Evolutionary conservation across 2,329 filamentous ascomycete species (phyloP).

Genomic region (Penicillium brasilianum): DNA sequence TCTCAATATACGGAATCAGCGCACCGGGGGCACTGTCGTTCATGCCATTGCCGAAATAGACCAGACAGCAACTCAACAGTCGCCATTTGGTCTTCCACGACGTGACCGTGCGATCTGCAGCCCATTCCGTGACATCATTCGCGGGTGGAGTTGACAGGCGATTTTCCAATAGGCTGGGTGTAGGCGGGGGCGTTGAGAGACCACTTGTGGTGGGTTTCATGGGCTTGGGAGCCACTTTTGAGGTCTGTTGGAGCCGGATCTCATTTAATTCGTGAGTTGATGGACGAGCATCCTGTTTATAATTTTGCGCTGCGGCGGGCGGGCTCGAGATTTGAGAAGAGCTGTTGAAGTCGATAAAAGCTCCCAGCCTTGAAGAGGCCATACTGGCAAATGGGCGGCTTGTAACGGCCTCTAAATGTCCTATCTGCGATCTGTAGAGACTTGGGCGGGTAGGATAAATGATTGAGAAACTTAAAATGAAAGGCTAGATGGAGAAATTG

Average conservation of each 20-base stretch:
- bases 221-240: conserved; percentile 4
- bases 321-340: conserved; percentile 42
- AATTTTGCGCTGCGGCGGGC: conserved; percentile 42
- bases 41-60: conserved; percentile 72
- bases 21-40: conserved; percentile 78
- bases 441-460: too few species aligned
- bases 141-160: conserved; percentile 15
- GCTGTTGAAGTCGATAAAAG: conserved; percentile 51
- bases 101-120: conserved; percentile 17
- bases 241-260: conserved; percentile 18
- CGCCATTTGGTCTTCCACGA: conserved; percentile 68
- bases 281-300: conserved; percentile 29
- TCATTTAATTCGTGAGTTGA: conserved; percentile 31
- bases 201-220: background rate
- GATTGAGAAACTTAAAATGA: too few species aligned
- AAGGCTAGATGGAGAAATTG: too few species aligned
- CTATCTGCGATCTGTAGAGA: background rate
- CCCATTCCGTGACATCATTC: conserved; percentile 18
- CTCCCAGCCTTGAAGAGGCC: conserved; percentile 43
- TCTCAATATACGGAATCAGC: conserved; percentile 79
- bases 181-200: conserved; percentile 14
- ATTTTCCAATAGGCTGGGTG: conserved; percentile 22
- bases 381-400: conserved; percentile 32
- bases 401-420: too few species aligned
- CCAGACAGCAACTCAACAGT: conserved; percentile 66